Conservation (phyloP, 495 filamentous ascomycete genomes). For the Aspergillus ellipticus region DNA sequence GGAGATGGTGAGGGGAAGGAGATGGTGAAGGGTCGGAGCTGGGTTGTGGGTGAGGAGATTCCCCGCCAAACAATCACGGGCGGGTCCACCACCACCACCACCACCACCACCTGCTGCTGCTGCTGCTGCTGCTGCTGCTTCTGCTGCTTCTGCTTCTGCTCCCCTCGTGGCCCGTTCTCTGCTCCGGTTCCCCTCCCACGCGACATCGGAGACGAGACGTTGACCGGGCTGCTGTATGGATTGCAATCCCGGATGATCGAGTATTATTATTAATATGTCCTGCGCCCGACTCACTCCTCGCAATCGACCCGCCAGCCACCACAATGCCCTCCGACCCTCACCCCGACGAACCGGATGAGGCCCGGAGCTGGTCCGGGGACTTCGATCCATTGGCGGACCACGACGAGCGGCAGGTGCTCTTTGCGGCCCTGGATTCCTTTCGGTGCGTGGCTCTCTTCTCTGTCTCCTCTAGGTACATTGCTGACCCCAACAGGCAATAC, state of each 20-base stretch:
- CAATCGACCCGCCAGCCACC: background rate
- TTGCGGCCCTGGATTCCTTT: slow-evolving; percentile 78
- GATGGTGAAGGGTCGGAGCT: too few relatives aligned
- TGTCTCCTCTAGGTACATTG: too few relatives aligned
- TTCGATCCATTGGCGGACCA: slow-evolving; percentile 63
- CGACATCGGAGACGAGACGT: too few relatives aligned
- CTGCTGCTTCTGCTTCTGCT: too few relatives aligned
- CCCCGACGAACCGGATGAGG: slow-evolving; percentile 25
- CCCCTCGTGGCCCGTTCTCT: too few relatives aligned
- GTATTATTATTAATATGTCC: background rate
- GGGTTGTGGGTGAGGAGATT: background rate
- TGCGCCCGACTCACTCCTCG: background rate
- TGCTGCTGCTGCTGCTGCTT: too few relatives aligned
- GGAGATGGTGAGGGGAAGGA: background rate
- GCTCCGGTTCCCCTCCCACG: too few relatives aligned
- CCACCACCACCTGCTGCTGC: background rate
- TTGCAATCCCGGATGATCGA: too few relatives aligned
- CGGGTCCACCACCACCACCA: background rate
- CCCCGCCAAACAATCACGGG: background rate
- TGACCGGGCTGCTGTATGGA: too few relatives aligned
- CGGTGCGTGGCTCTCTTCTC: slow-evolving; percentile 63
- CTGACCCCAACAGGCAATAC: slow-evolving; percentile 61
- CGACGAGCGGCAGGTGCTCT: slow-evolving; percentile 72
- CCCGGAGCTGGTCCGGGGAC: slow-evolving; percentile 51
- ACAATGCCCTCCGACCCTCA: slow-evolving; percentile 20